Base-by-base conservation (phyloP, 805 yeast genomes). In the Candida endomychidarum region DNA sequence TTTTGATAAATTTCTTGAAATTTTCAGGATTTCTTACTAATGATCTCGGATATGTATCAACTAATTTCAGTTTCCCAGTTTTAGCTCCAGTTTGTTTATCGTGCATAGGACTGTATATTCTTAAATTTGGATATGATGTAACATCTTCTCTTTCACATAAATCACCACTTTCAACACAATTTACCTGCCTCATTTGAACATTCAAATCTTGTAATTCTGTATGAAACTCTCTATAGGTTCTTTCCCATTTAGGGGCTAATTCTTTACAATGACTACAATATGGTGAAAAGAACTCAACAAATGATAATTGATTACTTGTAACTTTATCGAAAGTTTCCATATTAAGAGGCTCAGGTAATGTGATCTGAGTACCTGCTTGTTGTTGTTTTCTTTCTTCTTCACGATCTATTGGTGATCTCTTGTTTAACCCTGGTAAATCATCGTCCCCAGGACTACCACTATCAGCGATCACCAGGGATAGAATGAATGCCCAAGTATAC, bases 251-350 rank as follows among this genome's bases (percentile, higher is more conserved):
- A 1, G 99, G 98, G 2, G 86, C 93, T 38, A 93, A 64, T 6
- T 65, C 70, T 46, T 67, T 74, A 64, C 99, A 93, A 61, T 91
- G 98, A 6, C 67, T 58, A 58, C 99, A 93, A 53, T 82, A 82
- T 0, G 99, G 99, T 22, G 96, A 87, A 57, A 64, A 93, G 62
- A 88, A 90, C 63, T 91, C 96, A 23, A 91, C 81, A 54, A 91
- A 72, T 53, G 89, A 83, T 15, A 81, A 63, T 2, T 83, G 83
- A 8, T 70, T 61, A 14, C 67, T 55, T n/a, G 78, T 54, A 25
- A 65, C 63, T 9, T 58, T 44, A 38, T 77, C 80, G 53, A 85
- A 87, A 15, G 65, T 70, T 1, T 62, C 71, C 3, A 57, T 48
- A 0, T 72, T 77, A 33, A 87, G 58, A 1, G 72, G 68, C 2